These are phyloP conservation scores for Botryosphaeria agaves DNA, from an alignment of 2,329 filamentous ascomycete species.

Conservation along the genomic window DNA sequence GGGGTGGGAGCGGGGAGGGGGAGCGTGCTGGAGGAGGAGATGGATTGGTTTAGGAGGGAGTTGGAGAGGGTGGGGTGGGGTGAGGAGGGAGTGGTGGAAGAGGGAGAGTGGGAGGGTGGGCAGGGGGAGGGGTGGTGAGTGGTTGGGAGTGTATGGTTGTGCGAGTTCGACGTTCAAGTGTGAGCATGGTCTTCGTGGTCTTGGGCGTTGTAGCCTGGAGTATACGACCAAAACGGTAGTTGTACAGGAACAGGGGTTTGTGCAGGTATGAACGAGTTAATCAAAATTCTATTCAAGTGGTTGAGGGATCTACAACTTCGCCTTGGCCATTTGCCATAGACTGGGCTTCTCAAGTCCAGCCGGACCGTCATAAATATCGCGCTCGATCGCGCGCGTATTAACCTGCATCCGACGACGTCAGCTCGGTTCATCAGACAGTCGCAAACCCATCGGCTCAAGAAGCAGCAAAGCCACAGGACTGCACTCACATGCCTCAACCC, in stretches of 20 bases:
- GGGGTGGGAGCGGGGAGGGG: conserved; percentile 40
- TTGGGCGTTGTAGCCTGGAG: too few relatives aligned
- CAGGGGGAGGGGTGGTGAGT: conserved; percentile 7
- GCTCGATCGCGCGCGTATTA: conserved; percentile 64
- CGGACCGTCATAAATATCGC: conserved; percentile 73
- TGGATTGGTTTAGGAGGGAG: conserved; percentile 32
- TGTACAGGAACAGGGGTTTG: too few relatives aligned
- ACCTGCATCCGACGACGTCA: conserved; percentile 33
- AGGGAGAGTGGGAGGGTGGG: conserved; percentile 3
- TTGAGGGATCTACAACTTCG: conserved; percentile 27
- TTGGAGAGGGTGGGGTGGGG: conserved; percentile 31
- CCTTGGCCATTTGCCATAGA: conserved; percentile 17
- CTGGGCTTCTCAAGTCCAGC: conserved; percentile 41
- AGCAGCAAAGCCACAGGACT: conserved; percentile 1
- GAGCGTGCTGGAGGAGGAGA: conserved; percentile 24
- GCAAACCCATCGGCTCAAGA: conserved; percentile 2
- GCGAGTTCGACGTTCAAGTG: neutral
- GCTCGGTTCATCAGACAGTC: conserved; percentile 2
- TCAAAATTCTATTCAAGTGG: too few relatives aligned
- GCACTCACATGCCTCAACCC: conserved; percentile 55
- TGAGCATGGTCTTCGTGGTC: too few relatives aligned
- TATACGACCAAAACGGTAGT: too few relatives aligned
- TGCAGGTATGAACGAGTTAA: too few relatives aligned
- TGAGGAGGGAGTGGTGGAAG: conserved; percentile 4
- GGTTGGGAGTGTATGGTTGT: neutral